Base-by-base conservation (phyloP, 768 basidiomycete species). In the Suillus placidus region DNA sequence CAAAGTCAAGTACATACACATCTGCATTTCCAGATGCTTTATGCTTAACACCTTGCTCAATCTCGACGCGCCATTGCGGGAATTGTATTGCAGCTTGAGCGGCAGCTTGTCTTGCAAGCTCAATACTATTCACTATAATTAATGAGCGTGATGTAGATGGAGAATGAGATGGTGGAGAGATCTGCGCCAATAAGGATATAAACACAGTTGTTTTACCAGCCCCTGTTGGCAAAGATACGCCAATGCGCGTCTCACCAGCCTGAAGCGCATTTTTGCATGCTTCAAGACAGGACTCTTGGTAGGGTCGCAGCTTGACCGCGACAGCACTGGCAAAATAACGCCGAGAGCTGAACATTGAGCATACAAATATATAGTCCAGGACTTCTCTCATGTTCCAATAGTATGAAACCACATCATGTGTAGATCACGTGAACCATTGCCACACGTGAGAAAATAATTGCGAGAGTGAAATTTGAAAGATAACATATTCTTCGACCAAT, bases 161-260 rank as follows among this genome's bases (percentile, higher is more conserved):
- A 43, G 81, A 79, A 8, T 74, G 71, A 4, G 66, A 55, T 2
- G 86, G 84, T 8, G 87, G 72, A 8, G 74, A 65, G 37, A 97
- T 82, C 7, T 87, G 84, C 10, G 88, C 87, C 23, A 97, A 82
- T 26, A 98, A 85, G 4, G 88, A 86, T 43, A 95, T 87, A 78
- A 99, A 99, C 62, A 97, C 90, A 0, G 93, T 92, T 0, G 96
- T 99, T 78, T 99, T 98, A 5, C 88, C 88, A 20, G 92, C 86
- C 32, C 94, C 94, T 38, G 93, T 94, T 51, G 94, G 94, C 6
- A 94, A 78, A 8, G 92, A 94, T 26, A 94, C 90, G 18, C 93
- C 94, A 20, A 95, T 89, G 35, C 94, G 87, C 8, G 88, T 85
- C 54, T 78, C 78, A n/a, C 94, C 93, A 34, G 81, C 76, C 26